Evolutionary conservation across 2,329 filamentous ascomycete species (phyloP), one percentile per base, ranked within the genome.

Genomic region (Pyrenophora tritici-repentis): DNA sequence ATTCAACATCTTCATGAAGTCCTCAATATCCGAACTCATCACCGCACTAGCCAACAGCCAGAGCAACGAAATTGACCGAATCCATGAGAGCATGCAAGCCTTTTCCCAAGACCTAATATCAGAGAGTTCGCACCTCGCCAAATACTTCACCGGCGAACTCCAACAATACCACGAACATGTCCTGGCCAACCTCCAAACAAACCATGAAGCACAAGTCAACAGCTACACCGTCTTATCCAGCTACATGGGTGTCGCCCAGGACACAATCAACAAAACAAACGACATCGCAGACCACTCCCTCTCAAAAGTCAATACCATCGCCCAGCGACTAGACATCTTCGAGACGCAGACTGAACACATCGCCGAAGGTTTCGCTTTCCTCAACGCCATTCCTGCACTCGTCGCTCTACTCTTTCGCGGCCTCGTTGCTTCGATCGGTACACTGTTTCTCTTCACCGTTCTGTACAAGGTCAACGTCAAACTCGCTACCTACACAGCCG

Each of bases 281-380:
- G 9, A 52, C 12, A 38, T 51, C 1, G 46, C 61, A 2, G 52
- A 56, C 12, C 37, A 42, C 4, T 62, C 62, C 16, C 42, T 65
- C 13, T 18, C 43, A 1, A 61, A 51, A 12, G 50, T 65, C 3
- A 50, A 60, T 9, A 56, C 26, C 16, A 65, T 66, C 7, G 56
- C 59, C 10, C 51, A 58, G 13, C 54, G 53, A 8, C 50, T 66
- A 6, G 53, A 60, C 24, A 48, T 44, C 8, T 50, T 66, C 4
- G 57, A 62, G 16, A 56, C 47, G 12, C 63, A 61, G 37, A 56
- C 63, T 0, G 61, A 65, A 24, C 51, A 61, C 7, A 65, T 66
- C 5, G 56, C 55, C 0, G 53, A 57, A 36, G 61, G 61, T 0
- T 64, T 66, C 16, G 59, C 63, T 6, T 64, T 66, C 31, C 46